Evolutionary conservation across 2,329 filamentous ascomycete genomes (phyloP).

Genomic region (Aspergillus glaucus): DNA sequence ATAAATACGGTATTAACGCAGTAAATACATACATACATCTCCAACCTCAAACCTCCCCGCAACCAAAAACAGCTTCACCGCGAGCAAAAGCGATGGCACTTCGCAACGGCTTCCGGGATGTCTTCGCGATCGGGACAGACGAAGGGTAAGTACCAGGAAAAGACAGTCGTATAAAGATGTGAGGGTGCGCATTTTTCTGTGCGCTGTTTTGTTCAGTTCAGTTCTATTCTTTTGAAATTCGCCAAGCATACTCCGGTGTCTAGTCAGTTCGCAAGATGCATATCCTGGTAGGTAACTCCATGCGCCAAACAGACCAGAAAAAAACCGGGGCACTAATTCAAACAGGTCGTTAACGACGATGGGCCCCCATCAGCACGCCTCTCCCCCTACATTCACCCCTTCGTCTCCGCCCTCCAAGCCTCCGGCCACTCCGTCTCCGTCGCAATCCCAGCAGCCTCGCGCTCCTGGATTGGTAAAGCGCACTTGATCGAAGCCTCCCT

Average conservation of each 20-base stretch:
- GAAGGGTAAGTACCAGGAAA: background rate
- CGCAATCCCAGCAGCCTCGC: conserved; percentile 77
- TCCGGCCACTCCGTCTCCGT: conserved; percentile 79
- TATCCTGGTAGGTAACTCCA: conserved; percentile 37
- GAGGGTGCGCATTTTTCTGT: background rate
- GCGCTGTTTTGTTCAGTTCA: background rate
- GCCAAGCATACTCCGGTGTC: background rate
- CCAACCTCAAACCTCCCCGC: background rate
- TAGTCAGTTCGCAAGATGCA: conserved; percentile 29
- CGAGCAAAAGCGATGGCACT: background rate
- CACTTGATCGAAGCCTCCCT: conserved; percentile 84
- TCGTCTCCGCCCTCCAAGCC: conserved; percentile 60
- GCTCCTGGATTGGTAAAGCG: conserved; percentile 94
- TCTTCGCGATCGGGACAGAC: background rate
- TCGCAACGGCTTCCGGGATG: background rate
- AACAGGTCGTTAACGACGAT: conserved; percentile 59
- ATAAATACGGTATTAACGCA: background rate
- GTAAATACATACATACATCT: conserved; percentile 1
- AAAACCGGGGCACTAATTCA: background rate
- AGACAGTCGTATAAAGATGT: background rate
- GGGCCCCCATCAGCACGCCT: conserved; percentile 66
- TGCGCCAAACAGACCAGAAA: conserved; percentile 1
- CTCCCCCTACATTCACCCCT: conserved; percentile 67
- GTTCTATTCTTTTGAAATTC: background rate
- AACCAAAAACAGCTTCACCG: background rate